Evolutionary conservation across 208 protist species (phyloP).

Genomic region (Trypanosoma platydactyli): DNA sequence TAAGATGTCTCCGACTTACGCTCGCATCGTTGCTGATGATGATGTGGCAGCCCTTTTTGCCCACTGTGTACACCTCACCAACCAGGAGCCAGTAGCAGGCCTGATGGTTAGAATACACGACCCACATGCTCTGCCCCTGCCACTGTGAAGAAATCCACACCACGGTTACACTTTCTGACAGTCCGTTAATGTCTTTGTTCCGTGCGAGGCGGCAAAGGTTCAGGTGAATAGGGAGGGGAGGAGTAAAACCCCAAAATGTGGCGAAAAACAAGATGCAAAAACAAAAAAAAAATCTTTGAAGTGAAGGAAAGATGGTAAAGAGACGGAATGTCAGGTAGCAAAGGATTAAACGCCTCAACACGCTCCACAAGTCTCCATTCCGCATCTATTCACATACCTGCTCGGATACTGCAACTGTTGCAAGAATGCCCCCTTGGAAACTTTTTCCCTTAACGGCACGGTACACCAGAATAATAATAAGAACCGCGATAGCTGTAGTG

Average conservation of each 20-base stretch:
- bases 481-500: constrained; percentile 4
- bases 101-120: constrained; percentile 63
- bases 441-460: background rate
- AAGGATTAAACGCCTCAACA: too few relatives aligned
- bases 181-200: too few relatives aligned
- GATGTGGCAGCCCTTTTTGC: constrained; percentile 68
- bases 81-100: constrained; percentile 66
- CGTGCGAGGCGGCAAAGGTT: too few relatives aligned
- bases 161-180: too few relatives aligned
- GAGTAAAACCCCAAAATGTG: too few relatives aligned
- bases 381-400: background rate
- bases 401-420: background rate
- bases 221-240: too few relatives aligned
- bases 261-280: too few relatives aligned
- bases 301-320: too few relatives aligned
- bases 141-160: too few relatives aligned
- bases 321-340: too few relatives aligned
- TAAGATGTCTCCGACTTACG: constrained; percentile 80
- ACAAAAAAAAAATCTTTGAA: too few relatives aligned
- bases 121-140: constrained; percentile 55
- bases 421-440: background rate
- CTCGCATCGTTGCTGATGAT: constrained; percentile 65
- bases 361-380: background rate
- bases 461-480: constrained; percentile 6
- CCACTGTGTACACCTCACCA: constrained; percentile 55